These are phyloP conservation scores for Paracorniculantispora psalliotae DNA, from an alignment of 2,329 filamentous ascomycete species.

Conservation along the genomic window DNA sequence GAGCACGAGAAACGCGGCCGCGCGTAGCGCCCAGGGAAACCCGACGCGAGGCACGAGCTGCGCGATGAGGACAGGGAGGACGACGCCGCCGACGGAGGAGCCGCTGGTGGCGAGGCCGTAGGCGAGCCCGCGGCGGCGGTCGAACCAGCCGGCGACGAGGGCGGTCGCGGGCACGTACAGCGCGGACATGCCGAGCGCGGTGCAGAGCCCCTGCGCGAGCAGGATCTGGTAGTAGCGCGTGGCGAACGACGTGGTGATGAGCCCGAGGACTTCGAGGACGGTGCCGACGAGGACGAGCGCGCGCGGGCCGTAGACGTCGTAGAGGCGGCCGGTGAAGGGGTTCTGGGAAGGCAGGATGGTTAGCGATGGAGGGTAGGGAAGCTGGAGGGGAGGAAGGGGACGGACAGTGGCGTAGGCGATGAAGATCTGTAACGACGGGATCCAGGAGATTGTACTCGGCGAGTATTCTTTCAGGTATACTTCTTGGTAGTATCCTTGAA, in stretches of 20 bases:
- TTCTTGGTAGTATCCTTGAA: constrained; percentile 48
- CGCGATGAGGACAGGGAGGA: constrained; percentile 30
- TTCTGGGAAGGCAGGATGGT: constrained; percentile 16
- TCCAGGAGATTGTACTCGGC: constrained; percentile 47
- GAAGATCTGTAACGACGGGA: constrained; percentile 42
- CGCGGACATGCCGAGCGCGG: constrained; percentile 14
- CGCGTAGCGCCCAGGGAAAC: constrained; percentile 30
- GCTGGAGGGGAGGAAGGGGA: background rate
- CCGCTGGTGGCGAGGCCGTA: constrained; percentile 25
- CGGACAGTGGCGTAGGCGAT: constrained; percentile 25
- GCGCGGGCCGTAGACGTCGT: constrained; percentile 28
- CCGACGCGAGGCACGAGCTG: constrained; percentile 26
- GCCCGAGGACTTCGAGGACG: constrained; percentile 9
- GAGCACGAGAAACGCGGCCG: constrained; percentile 28
- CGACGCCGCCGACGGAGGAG: constrained; percentile 27
- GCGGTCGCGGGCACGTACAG: constrained; percentile 14
- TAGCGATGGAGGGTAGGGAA: background rate
- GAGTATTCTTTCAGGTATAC: constrained; percentile 39
- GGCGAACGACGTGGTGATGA: constrained; percentile 8
- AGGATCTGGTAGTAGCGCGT: constrained; percentile 13
- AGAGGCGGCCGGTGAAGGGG: constrained; percentile 37
- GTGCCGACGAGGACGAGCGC: constrained; percentile 14
- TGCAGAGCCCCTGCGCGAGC: constrained; percentile 13
- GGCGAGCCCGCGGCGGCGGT: constrained; percentile 21
- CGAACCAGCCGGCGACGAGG: constrained; percentile 19